phyloP scores from a whole-genome alignment of 2,329 filamentous ascomycete genomes.

The Tetracladium maxilliforme region DNA sequence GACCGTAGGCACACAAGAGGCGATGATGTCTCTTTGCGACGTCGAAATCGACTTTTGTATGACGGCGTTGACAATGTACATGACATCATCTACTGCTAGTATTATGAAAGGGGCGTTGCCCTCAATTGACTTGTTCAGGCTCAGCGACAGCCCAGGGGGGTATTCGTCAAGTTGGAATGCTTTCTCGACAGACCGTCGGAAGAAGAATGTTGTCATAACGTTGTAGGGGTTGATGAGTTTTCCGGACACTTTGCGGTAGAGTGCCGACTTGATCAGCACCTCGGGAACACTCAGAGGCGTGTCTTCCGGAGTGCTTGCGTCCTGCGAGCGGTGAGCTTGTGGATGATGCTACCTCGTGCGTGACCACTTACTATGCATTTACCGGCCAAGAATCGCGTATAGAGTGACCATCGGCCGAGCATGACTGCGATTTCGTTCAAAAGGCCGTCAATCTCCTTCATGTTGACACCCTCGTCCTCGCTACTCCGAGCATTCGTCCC shows the following conservation, averaged over 20 bases:
- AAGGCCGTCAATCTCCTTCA: slow-evolving; percentile 86
- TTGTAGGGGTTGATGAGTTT: slow-evolving; percentile 75
- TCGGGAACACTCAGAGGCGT: slow-evolving; percentile 51
- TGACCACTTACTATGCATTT: slow-evolving; percentile 59
- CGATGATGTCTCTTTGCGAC: slow-evolving; percentile 64
- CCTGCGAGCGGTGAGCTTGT: slow-evolving; percentile 24
- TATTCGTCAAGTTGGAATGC: slow-evolving; percentile 93
- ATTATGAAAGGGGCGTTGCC: slow-evolving; percentile 82
- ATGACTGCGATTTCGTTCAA: slow-evolving; percentile 83
- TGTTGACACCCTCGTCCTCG: slow-evolving; percentile 88
- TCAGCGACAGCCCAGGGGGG: slow-evolving; percentile 65
- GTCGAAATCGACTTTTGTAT: slow-evolving; percentile 78
- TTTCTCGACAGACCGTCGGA: slow-evolving; percentile 90
- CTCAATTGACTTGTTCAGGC: slow-evolving; percentile 54
- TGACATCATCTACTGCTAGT: slow-evolving; percentile 92
- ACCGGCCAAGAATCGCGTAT: slow-evolving; percentile 73
- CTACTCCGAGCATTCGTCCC: slow-evolving; percentile 40
- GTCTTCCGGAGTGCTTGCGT: slow-evolving; percentile 33
- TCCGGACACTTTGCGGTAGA: slow-evolving; percentile 63
- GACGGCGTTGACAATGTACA: slow-evolving; percentile 96
- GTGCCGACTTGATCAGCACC: slow-evolving; percentile 64
- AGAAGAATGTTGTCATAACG: slow-evolving; percentile 89
- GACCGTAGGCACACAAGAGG: slow-evolving; percentile 64
- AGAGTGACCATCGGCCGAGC: slow-evolving; percentile 86
- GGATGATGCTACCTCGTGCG: slow-evolving; percentile 7